A percentile compares a stretch with the other conserved stretches of the same genome.
Conservation (phyloP, 305 asterid genomes). For the Petunia hybrid region DNA sequence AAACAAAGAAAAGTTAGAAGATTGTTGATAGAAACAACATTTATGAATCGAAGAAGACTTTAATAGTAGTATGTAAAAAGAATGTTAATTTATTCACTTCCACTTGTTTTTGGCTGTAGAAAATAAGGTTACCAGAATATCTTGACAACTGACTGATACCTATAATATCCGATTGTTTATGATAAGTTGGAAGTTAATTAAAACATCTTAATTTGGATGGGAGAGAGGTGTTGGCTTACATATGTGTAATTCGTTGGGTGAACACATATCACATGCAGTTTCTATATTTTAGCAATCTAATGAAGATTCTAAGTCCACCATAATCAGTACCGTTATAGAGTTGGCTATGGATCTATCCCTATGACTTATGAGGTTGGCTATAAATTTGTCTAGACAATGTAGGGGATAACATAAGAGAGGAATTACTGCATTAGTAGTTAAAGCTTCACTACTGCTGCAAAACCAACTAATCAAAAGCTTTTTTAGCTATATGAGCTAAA, state of each 20-base stretch:
- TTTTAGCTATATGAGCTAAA: too few species aligned
- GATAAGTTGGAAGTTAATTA: too few species aligned
- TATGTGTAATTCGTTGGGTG: neutral
- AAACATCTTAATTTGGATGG: neutral
- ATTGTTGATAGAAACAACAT: too few species aligned
- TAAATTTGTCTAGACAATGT: neutral
- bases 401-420: neutral
- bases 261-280: neutral
- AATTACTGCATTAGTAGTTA: neutral
- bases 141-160: constrained; percentile 1
- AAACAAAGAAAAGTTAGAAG: too few species aligned
- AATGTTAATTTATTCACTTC: neutral
- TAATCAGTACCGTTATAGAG: too few species aligned
- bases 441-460: neutral
- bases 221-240: constrained; percentile 1
- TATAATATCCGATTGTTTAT: neutral
- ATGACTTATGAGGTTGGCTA: too few species aligned
- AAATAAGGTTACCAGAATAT: neutral
- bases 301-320: neutral
- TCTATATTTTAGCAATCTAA: neutral
- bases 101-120: neutral
- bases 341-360: too few species aligned
- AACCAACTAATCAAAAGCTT: neutral
- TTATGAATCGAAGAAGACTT: too few species aligned
- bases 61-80: neutral